Base-by-base conservation (phyloP, 108 stramenopile species). In the Nitzschia sp. region DNA sequence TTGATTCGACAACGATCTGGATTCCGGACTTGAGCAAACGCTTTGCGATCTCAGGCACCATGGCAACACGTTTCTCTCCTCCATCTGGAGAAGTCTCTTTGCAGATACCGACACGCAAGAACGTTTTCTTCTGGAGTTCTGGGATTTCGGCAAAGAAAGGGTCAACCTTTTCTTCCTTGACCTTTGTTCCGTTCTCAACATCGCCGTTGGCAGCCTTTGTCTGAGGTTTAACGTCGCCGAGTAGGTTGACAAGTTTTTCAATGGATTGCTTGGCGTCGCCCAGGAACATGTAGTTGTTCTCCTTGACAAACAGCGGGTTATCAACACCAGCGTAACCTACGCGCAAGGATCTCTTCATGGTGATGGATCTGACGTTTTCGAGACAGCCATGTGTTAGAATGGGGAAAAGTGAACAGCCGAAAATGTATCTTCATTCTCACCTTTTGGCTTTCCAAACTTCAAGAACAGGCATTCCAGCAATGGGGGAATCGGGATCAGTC, bases 381-480 rank as follows among this genome's bases (percentile, higher is more conserved):
- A n/a, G n/a, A n/a, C n/a, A n/a, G n/a, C n/a, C n/a, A n/a, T n/a
- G 68, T 89, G 79, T 46, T n/a, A n/a, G n/a, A n/a, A n/a, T n/a
- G n/a, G n/a, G n/a, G 45, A 46, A 46, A 46, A 98, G 32, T 95
- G 91, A 54, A 93, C 97, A 68, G 98, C 79, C 72, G 89, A 82
- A 11, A 98, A 88, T 92, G 98, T 99, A 96, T 98, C 97, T 21
- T 98, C 97, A 72, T 98, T 95, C n/a, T n/a, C 6, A 94, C 95
- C 67, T 97, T 19, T 68, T 73, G 24, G 87, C 80, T 46, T 89
- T 80, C 94, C 94, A 95, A 15, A 91, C 90, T 61, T 85, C 71
- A 21, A 88, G 72, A n/a, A 87, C 85, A n/a, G 87, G 86, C 85
- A 89, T 85, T 17, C 87, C 86, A 15, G 86, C 86, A 47, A 91